Conservation (phyloP, 2,329 filamentous ascomycete genomes). For the Fonsecaea nubica region DNA sequence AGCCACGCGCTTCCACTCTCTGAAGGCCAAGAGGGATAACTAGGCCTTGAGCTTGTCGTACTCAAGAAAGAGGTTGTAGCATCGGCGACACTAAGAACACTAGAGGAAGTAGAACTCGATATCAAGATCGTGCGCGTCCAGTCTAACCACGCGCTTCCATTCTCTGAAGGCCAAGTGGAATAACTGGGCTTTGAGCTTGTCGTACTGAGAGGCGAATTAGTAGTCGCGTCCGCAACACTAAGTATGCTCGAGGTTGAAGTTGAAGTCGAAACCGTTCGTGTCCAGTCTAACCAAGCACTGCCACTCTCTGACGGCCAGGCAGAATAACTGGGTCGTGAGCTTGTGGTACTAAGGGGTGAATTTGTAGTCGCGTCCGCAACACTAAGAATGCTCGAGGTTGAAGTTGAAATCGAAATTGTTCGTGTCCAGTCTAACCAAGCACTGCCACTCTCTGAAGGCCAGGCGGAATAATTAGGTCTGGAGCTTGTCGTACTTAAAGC, state of each 20-base stretch:
- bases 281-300: no score
- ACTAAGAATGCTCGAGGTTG: neutral
- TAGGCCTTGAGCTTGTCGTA: neutral
- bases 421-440: no score
- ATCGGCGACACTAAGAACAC: neutral
- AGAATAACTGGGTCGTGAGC: no score
- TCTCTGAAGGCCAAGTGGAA: conserved; percentile 11
- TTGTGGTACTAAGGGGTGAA: no score
- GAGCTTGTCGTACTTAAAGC: neutral
- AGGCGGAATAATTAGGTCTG: no score
- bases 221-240: neutral
- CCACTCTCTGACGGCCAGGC: no score
- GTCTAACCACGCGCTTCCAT: conserved; percentile 17
- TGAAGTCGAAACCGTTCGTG: no score
- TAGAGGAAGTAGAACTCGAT: neutral
- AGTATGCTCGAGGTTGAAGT: neutral
- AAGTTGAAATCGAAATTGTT: no score
- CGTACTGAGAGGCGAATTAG: neutral
- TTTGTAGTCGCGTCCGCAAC: no score
- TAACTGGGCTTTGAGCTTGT: neutral
- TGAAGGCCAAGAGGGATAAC: conserved; percentile 5
- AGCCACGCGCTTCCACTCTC: conserved; percentile 17
- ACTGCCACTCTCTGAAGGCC: no score
- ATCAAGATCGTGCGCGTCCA: conserved; percentile 9
- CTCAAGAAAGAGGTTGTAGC: conserved; percentile 3